These are phyloP conservation scores for Tieghemiomyces parasiticus DNA, from an alignment of 192 early-diverging fungal species.

Conservation along the genomic window DNA sequence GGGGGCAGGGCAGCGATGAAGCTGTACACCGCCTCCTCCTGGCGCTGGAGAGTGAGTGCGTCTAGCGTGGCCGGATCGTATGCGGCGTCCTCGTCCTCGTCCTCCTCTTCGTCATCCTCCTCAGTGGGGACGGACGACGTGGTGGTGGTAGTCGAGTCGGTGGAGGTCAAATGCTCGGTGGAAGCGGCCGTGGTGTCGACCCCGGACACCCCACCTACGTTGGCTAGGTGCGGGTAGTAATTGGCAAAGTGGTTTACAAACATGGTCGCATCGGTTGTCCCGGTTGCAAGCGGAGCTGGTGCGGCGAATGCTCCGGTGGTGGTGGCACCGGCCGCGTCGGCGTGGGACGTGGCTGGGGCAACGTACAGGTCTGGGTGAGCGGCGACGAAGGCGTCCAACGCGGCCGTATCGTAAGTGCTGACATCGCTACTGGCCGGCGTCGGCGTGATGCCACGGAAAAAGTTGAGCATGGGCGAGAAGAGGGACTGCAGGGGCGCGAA, in stretches of 20 bases:
- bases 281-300: not conserved
- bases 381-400: not conserved
- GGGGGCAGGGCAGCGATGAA: constrained; percentile 47
- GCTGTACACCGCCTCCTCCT: constrained; percentile 19
- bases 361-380: not conserved
- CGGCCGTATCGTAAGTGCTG: not conserved
- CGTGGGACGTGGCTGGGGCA: constrained; percentile 4
- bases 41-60: not conserved
- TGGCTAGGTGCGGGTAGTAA: constrained; percentile 15
- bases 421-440: not conserved
- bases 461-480: not conserved
- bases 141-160: constrained; percentile 13
- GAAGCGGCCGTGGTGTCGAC: not conserved
- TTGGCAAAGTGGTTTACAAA: constrained; percentile 3
- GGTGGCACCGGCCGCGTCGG: constrained; percentile 7
- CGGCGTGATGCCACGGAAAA: not conserved
- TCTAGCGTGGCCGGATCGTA: constrained; percentile 4
- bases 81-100: constrained; percentile 28
- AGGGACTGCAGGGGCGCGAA: not conserved
- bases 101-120: constrained; percentile 19
- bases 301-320: constrained; percentile 3
- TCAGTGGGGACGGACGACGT: constrained; percentile 20
- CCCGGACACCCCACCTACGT: not conserved
- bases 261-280: not conserved
- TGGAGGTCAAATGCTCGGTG: not conserved